Percentiles rank a stretch among this genome's conserved stretches.
phyloP scores from a whole-genome alignment of 2,329 filamentous ascomycete species.

The Xylariaceae sp. region DNA sequence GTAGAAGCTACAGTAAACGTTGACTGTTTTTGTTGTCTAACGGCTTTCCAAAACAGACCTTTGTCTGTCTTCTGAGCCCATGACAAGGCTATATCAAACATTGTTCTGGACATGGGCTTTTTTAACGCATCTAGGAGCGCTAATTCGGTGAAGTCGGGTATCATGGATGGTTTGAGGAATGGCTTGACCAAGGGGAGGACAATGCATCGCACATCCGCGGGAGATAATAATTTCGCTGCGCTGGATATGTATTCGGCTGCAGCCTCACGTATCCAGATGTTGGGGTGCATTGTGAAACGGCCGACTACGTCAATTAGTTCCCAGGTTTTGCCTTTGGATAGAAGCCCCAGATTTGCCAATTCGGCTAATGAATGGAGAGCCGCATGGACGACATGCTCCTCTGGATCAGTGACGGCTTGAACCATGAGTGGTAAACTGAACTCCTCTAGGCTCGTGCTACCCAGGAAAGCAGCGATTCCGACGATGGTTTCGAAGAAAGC shows the following conservation, averaged over 20 bases:
- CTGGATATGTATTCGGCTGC: conserved; percentile 78
- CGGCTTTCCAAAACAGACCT: conserved; percentile 82
- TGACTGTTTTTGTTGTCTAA: conserved; percentile 60
- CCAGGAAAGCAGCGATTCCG: conserved; percentile 85
- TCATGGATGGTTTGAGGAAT: conserved; percentile 71
- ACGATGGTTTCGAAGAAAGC: conserved; percentile 96
- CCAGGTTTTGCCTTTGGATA: conserved; percentile 81
- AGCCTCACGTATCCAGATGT: conserved; percentile 90
- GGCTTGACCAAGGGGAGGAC: conserved; percentile 75
- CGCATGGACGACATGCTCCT: conserved; percentile 90
- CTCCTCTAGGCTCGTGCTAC: conserved; percentile 83
- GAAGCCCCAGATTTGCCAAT: conserved; percentile 81
- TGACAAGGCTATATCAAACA: conserved; percentile 78
- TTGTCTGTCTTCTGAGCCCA: conserved; percentile 83
- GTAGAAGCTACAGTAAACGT: conserved; percentile 64
- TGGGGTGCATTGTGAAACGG: conserved; percentile 89
- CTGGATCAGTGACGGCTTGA: conserved; percentile 85
- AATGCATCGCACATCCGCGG: conserved; percentile 79
- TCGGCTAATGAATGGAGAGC: conserved; percentile 83
- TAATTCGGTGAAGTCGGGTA: conserved; percentile 64
- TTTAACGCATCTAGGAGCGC: conserved; percentile 78
- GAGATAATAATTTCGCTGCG: conserved; percentile 69
- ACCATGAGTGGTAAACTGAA: conserved; percentile 96
- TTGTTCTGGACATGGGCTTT: conserved; percentile 70
- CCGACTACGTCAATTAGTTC: conserved; percentile 80